Conservation (phyloP, 1,284 basidiomycete genomes). For the Microbotryum lychnidis-dioicae region DNA sequence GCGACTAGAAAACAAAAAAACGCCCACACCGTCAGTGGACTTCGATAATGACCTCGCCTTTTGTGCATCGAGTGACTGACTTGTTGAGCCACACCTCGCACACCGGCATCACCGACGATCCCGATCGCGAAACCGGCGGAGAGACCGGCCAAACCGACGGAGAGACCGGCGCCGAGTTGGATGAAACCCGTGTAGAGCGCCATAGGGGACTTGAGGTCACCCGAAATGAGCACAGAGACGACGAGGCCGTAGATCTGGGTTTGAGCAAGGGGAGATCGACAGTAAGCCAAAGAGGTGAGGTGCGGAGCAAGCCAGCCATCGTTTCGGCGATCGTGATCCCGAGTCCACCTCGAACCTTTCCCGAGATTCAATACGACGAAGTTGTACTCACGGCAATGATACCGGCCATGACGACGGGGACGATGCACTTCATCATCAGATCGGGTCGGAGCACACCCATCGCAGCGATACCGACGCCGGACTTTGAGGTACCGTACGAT, state of each 20-base stretch:
- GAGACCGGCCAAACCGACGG: conserved; percentile 45
- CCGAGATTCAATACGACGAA: no score
- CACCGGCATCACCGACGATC: conserved; percentile 46
- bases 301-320: not conserved
- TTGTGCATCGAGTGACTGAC: not conserved
- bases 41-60: no score
- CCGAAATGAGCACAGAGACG: conserved; percentile 45
- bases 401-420: conserved; percentile 41
- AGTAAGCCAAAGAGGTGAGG: not conserved
- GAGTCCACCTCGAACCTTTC: no score
- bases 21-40: no score
- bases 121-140: conserved; percentile 45
- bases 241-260: conserved; percentile 43
- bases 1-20: conserved; percentile 6
- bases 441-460: conserved; percentile 47
- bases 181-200: conserved; percentile 44
- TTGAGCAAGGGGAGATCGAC: not conserved
- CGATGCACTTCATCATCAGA: conserved; percentile 41
- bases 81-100: conserved; percentile 45
- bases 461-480: conserved; percentile 46
- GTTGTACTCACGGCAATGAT: conserved; percentile 36
- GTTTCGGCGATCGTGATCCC: not conserved
- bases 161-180: conserved; percentile 45
- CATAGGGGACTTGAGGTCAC: conserved; percentile 44
- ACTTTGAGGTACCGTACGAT: conserved; percentile 45